Base-by-base conservation (phyloP, 106 monocot genomes). In the Ottelia alismoides region DNA sequence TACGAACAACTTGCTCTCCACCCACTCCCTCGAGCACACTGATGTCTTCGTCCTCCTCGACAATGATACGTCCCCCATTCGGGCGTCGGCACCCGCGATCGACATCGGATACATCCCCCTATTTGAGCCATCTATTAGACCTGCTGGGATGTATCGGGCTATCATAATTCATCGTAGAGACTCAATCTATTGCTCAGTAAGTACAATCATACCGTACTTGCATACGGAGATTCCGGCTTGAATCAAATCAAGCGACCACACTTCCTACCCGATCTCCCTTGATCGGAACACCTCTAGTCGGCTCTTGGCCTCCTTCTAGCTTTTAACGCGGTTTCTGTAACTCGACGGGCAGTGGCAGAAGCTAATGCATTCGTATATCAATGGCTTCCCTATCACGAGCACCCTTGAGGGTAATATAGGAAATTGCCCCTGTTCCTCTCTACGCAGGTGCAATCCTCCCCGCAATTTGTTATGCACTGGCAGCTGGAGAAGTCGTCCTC, bases 41-140 rank as follows among this genome's bases (percentile, higher is more conserved):
- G n/a, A n/a, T n/a, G n/a, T n/a, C n/a, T n/a, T n/a, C n/a, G n/a
- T n/a, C n/a, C n/a, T n/a, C n/a, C n/a, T n/a, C n/a, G n/a, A n/a
- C n/a, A n/a, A n/a, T n/a, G n/a, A n/a, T n/a, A n/a, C n/a, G n/a
- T n/a, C n/a, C n/a, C n/a, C n/a, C n/a, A n/a, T n/a, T n/a, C n/a
- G n/a, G n/a, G n/a, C n/a, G n/a, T n/a, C n/a, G n/a, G n/a, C n/a
- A 20, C 9, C 20, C 78, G 1, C 76, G 78, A n/a, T 72, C 59
- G 7, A 79, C 96, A 55, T 75, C 76, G n/a, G 81, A 82, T 26
- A 98, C 58, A 28, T 98, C 85, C 24, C 96, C 96, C 96, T 85
- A 98, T 47, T 98, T 89, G 20, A 50, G 58, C 89, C 96, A 98
- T 56, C 89, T 76, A 2, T 85, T 76, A 59, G 89, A 84, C 31